A percentile compares a stretch with the other conserved stretches of the same genome.
These are phyloP conservation scores for Filobasidium floriforme DNA, from an alignment of 768 basidiomycete species.

Conservation along the genomic window DNA sequence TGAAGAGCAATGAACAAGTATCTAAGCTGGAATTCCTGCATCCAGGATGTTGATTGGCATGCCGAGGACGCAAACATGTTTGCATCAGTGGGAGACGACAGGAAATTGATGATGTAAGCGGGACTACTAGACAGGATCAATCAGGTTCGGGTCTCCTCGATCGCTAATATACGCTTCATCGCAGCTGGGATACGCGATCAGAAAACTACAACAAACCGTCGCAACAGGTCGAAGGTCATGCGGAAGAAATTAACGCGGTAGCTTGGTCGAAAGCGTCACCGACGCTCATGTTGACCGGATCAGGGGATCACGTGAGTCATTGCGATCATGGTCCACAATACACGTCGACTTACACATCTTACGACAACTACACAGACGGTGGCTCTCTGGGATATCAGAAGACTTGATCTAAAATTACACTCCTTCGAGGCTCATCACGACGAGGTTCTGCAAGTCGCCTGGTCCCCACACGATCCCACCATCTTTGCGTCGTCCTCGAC, in stretches of 20 bases:
- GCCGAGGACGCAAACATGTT: conserved; percentile 70
- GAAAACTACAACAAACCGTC: conserved; percentile 58
- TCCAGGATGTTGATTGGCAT: conserved; percentile 95
- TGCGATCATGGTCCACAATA: too few species aligned
- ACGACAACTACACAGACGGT: conserved; percentile 56
- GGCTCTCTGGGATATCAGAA: conserved; percentile 76
- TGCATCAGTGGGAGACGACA: conserved; percentile 93
- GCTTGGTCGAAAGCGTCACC: conserved; percentile 78
- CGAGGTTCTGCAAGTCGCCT: conserved; percentile 85
- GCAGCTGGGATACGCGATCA: conserved; percentile 83
- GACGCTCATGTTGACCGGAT: conserved; percentile 77
- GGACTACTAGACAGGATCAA: not conserved
- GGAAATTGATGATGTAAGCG: conserved; percentile 80
- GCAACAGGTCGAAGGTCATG: conserved; percentile 72
- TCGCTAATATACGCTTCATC: not conserved
- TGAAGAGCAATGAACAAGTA: not conserved
- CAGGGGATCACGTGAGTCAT: conserved; percentile 72
- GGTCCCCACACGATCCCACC: conserved; percentile 88
- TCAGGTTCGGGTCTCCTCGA: not conserved
- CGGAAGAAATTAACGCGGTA: conserved; percentile 81
- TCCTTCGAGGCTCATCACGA: conserved; percentile 88
- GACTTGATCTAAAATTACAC: conserved; percentile 64
- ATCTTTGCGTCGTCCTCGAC: conserved; percentile 92
- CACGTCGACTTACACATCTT: not conserved
- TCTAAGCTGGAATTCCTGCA: conserved; percentile 3